Evolutionary conservation across 2,329 filamentous ascomycete genomes (phyloP).

Genomic region (Pseudogymnoascus sp.): DNA sequence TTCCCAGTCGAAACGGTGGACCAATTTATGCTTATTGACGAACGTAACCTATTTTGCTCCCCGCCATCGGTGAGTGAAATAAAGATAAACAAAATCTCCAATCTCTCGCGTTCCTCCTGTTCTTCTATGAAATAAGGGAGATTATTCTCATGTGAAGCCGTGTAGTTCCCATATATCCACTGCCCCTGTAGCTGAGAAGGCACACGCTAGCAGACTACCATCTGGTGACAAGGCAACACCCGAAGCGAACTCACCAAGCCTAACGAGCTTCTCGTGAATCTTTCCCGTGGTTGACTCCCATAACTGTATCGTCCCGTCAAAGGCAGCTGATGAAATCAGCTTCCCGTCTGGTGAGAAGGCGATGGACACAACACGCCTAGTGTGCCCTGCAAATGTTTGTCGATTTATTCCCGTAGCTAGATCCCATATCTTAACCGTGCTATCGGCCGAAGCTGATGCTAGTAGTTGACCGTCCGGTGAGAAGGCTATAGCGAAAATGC

Average conservation of each 20-base stretch:
- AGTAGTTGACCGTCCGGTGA: not conserved
- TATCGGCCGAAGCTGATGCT: not conserved
- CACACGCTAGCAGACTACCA: not conserved
- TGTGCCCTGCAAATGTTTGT: no score
- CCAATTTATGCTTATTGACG: not conserved
- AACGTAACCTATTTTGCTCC: not conserved
- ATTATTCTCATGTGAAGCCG: not conserved
- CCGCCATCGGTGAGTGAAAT: not conserved
- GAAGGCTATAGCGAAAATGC: not conserved
- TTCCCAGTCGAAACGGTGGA: not conserved
- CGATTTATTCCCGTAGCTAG: not conserved
- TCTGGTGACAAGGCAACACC: constrained; percentile 6
- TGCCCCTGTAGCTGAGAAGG: no score
- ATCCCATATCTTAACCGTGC: not conserved
- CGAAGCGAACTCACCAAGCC: not conserved
- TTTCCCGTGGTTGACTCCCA: not conserved
- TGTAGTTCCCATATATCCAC: not conserved
- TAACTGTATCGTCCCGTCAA: no score
- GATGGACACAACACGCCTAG: no score
- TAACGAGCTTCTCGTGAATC: not conserved
- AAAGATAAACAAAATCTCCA: not conserved
- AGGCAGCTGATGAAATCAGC: no score
- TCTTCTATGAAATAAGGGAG: not conserved
- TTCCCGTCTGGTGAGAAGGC: no score
- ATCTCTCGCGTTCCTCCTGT: not conserved